Evolutionary conservation across 2,329 filamentous ascomycete species (phyloP), one percentile per base, ranked within the genome.

Genomic region (Neonectria ditissima): DNA sequence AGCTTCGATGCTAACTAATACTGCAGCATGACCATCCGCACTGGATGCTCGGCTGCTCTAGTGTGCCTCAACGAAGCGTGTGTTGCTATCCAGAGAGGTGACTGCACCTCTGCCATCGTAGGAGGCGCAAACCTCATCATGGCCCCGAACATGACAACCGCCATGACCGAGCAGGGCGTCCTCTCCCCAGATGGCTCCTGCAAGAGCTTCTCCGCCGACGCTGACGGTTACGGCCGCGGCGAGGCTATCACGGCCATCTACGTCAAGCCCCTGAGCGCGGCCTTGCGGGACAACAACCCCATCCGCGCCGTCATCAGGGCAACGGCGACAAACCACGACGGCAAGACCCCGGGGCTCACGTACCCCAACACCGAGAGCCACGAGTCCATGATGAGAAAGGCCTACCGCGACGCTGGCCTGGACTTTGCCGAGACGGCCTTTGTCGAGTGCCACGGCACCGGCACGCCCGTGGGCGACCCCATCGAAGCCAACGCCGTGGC

Each of bases 201-300:
- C 58, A 67, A 74, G 22, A 75, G 71, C 11, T 83, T 80, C 52
- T 81, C 82, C 55, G 69, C 75, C 8, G 63, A 68, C 5, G 84
- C 81, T 1, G 74, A 82, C 57, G 84, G 84, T 0, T 86, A 84
- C 56, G 81, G 74, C 0, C 75, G 82, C 11, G 83, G 80, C 3
- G 84, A 86, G 62, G 84, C 80, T 3, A 69, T 80, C 11, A 78
- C 69, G 0, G 72, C 76, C 7, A 47, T 86, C 4, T 67, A 81
- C 2, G 58, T 86, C 5, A 86, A 85, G 68, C 75, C 69, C 1
- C 71, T 85, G 0, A 69, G 74, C 13, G 76, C 78, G 37, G 84
- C 84, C 0, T 69, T 89, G 8, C 66, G 72, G 4, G 81, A 82
- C 54, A 77, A 78, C 4, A 80, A 86, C 66, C 75, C 77, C 0